Conservation (phyloP, 177 flowering plant species). For the Telopea speciosissima region DNA sequence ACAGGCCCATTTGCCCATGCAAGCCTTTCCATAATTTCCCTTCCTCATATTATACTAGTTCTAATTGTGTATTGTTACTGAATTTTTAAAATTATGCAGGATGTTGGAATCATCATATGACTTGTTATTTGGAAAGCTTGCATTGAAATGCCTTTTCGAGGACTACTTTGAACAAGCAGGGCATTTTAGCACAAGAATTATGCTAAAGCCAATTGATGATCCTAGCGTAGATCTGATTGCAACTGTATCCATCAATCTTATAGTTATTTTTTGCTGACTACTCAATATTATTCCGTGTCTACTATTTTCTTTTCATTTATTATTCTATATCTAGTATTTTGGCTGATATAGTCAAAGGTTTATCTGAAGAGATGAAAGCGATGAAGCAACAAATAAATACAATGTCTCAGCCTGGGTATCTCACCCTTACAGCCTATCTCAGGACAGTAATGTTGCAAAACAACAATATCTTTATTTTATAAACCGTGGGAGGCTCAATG, state of each 20-base stretch:
- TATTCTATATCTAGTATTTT: too few species aligned
- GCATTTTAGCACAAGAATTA: constrained; percentile 65
- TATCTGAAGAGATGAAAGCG: too few species aligned
- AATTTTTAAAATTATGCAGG: constrained; percentile 36
- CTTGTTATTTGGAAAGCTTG: constrained; percentile 80
- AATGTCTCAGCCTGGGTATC: too few species aligned
- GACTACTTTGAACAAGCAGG: constrained; percentile 81
- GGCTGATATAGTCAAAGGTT: too few species aligned
- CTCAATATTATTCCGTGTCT: too few species aligned
- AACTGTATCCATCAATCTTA: constrained; percentile 51
- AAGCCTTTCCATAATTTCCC: not conserved
- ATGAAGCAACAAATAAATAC: too few species aligned
- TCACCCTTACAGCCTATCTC: too few species aligned
- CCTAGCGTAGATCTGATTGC: constrained; percentile 90
- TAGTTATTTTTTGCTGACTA: not conserved
- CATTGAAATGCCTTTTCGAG: constrained; percentile 77
- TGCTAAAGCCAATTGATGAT: constrained; percentile 92
- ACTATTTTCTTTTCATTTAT: too few species aligned
- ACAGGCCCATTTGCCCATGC: too few species aligned
- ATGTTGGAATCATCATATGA: constrained; percentile 92
- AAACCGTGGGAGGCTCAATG: too few species aligned
- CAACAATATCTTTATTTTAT: too few species aligned
- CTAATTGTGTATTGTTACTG: not conserved
- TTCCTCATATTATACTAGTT: not conserved
- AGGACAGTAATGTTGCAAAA: too few species aligned